These are phyloP conservation scores for Colletotrichum simmondsii DNA, from an alignment of 2,329 filamentous ascomycete genomes.

Conservation along the genomic window DNA sequence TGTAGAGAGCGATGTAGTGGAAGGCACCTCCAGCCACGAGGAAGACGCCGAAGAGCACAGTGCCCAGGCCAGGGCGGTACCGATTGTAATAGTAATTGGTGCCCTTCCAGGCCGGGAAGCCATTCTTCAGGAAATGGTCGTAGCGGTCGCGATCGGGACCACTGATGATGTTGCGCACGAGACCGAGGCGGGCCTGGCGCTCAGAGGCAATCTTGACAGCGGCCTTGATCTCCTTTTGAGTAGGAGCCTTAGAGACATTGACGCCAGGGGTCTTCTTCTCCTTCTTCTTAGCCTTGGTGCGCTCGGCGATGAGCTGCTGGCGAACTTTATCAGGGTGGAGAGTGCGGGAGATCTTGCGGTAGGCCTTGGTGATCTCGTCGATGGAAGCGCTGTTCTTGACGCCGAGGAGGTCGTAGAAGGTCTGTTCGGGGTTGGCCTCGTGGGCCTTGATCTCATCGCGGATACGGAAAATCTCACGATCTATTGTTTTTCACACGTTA, in stretches of 20 bases:
- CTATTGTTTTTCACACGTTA: slow-evolving; percentile 55
- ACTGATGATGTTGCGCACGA: slow-evolving; percentile 87
- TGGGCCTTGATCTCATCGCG: slow-evolving; percentile 83
- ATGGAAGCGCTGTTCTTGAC: slow-evolving; percentile 78
- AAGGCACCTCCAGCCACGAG: slow-evolving; percentile 83
- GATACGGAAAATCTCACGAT: slow-evolving; percentile 97
- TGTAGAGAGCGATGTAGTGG: slow-evolving; percentile 87
- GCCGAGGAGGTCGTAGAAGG: slow-evolving; percentile 95
- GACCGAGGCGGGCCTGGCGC: slow-evolving; percentile 83
- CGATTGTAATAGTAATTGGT: slow-evolving; percentile 98
- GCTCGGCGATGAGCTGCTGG: slow-evolving; percentile 80
- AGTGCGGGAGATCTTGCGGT: slow-evolving; percentile 84
- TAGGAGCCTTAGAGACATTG: slow-evolving; percentile 76
- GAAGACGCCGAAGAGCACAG: slow-evolving; percentile 85
- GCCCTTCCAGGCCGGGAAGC: slow-evolving; percentile 96
- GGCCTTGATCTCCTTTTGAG: slow-evolving; percentile 78
- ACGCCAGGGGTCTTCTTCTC: slow-evolving; percentile 67
- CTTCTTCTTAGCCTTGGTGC: slow-evolving; percentile 64
- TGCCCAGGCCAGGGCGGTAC: slow-evolving; percentile 89
- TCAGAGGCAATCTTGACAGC: slow-evolving; percentile 85
- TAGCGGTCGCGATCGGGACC: slow-evolving; percentile 86
- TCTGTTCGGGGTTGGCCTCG: slow-evolving; percentile 78
- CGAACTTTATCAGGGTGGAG: slow-evolving; percentile 97
- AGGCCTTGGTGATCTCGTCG: slow-evolving; percentile 93
- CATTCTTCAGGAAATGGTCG: slow-evolving; percentile 92